Evolutionary conservation across 306 rosid genomes (phyloP).

Genomic region (Arachis hypogaea): DNA sequence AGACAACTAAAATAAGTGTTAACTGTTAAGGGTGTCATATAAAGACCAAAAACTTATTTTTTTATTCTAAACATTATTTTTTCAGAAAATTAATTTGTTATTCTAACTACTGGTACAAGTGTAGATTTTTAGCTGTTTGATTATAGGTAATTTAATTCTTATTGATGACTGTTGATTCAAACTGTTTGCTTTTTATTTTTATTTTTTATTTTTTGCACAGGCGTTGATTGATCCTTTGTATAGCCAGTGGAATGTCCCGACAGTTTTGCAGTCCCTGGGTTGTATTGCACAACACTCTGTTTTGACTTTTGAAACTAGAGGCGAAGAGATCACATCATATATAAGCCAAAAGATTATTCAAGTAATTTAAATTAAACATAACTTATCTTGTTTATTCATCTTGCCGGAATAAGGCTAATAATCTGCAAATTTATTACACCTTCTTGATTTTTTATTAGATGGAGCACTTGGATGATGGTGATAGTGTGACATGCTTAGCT

Average conservation of each 20-base stretch:
- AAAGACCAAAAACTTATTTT: too few species aligned
- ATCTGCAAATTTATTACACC: slow-evolving; percentile 16
- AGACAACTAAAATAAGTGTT: too few species aligned
- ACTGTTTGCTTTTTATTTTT: slow-evolving; percentile 8
- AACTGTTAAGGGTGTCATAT: too few species aligned
- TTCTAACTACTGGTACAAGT: not conserved
- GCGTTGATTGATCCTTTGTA: slow-evolving; percentile 61
- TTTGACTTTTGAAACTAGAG: slow-evolving; percentile 66
- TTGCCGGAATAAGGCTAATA: slow-evolving; percentile 13
- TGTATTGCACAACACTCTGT: slow-evolving; percentile 75
- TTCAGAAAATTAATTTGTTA: not conserved
- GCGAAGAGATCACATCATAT: slow-evolving; percentile 60
- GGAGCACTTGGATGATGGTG: slow-evolving; percentile 47
- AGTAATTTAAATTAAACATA: slow-evolving; percentile 55
- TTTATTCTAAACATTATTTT: too few species aligned
- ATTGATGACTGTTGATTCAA: slow-evolving; percentile 12
- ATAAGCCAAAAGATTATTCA: slow-evolving; percentile 67
- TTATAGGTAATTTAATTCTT: slow-evolving; percentile 24
- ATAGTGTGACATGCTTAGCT: slow-evolving; percentile 35
- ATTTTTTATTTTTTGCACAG: slow-evolving; percentile 42
- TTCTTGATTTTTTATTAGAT: slow-evolving; percentile 56
- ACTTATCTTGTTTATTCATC: slow-evolving; percentile 38
- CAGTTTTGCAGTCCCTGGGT: slow-evolving; percentile 89
- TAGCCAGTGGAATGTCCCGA: slow-evolving; percentile 64
- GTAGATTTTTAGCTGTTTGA: too few species aligned